Evolutionary conservation across 2,329 filamentous ascomycete species (phyloP).

Genomic region (Penicillium sp.): DNA sequence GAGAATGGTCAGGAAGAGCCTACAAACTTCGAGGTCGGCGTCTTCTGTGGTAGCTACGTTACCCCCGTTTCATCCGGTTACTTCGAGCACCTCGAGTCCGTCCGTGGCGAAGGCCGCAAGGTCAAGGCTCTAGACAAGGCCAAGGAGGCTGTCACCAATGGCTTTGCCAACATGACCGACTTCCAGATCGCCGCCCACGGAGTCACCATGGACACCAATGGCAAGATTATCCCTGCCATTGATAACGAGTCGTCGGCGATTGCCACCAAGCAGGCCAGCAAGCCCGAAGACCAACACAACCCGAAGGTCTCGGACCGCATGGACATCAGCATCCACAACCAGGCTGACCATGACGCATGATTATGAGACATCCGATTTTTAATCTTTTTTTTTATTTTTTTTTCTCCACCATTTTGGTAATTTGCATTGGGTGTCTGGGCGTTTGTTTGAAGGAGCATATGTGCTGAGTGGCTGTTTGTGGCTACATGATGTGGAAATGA

Average conservation of each 20-base stretch:
- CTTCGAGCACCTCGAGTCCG: conserved; percentile 72
- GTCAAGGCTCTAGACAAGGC: conserved; percentile 64
- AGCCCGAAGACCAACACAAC: conserved; percentile 32
- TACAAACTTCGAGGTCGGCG: conserved; percentile 78
- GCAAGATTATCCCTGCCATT: conserved; percentile 55
- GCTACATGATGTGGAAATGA: conserved; percentile 17
- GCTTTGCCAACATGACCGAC: conserved; percentile 59
- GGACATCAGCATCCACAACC: conserved; percentile 63
- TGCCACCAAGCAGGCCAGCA: background rate
- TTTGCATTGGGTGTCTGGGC: conserved; percentile 27
- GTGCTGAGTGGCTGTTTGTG: conserved; percentile 11
- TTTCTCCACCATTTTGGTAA: background rate
- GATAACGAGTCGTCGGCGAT: background rate
- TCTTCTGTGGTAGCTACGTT: conserved; percentile 85
- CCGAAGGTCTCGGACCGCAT: conserved; percentile 49
- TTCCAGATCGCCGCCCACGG: conserved; percentile 63
- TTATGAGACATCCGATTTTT: conserved; percentile 18
- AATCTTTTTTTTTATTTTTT: background rate
- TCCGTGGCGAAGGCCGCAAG: conserved; percentile 69
- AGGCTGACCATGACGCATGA: conserved; percentile 42
- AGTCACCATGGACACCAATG: conserved; percentile 55
- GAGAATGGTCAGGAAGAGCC: conserved; percentile 54
- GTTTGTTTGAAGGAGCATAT: conserved; percentile 19
- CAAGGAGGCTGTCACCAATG: conserved; percentile 62
- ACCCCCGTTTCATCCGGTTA: conserved; percentile 77